phyloP scores from a whole-genome alignment of 2,329 filamentous ascomycete species.

The Cordyceps tenuipes region DNA sequence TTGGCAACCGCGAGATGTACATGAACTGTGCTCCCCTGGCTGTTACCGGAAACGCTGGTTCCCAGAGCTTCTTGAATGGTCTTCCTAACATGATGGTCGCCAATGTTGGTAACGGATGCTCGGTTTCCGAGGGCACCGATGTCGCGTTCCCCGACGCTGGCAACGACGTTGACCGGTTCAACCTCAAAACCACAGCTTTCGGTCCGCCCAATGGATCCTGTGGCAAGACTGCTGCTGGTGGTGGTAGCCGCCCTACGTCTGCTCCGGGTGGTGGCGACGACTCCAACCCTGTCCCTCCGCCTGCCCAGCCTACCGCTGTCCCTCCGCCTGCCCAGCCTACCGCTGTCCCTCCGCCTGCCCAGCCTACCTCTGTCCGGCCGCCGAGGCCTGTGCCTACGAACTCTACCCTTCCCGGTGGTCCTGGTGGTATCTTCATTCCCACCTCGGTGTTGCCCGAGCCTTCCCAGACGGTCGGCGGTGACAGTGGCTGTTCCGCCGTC shows the following conservation, averaged over 20 bases:
- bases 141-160: slow-evolving; percentile 57
- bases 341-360: slow-evolving; percentile 1
- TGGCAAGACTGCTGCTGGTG: slow-evolving; percentile 18
- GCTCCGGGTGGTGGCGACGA: slow-evolving; percentile 13
- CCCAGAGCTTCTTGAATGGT: slow-evolving; percentile 43
- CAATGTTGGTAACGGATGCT: slow-evolving; percentile 56
- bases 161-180: slow-evolving; percentile 40
- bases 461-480: background rate
- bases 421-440: slow-evolving; percentile 12
- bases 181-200: slow-evolving; percentile 29
- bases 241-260: slow-evolving; percentile 14
- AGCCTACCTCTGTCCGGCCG: background rate
- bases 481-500: too few relatives aligned
- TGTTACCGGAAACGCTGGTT: slow-evolving; percentile 47
- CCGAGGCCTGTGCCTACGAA: slow-evolving; percentile 1
- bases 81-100: slow-evolving; percentile 67
- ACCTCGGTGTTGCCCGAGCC: background rate
- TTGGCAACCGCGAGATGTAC: slow-evolving; percentile 94
- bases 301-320: background rate
- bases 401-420: slow-evolving; percentile 11
- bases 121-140: slow-evolving; percentile 39
- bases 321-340: too few relatives aligned
- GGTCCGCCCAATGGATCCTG: slow-evolving; percentile 17
- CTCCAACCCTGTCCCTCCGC: slow-evolving; percentile 11
- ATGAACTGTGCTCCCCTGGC: slow-evolving; percentile 85